Evolutionary conservation across 139 green algal genomes (phyloP), one percentile per base, ranked within the genome.

Genomic region (Tetraselmis chui): DNA sequence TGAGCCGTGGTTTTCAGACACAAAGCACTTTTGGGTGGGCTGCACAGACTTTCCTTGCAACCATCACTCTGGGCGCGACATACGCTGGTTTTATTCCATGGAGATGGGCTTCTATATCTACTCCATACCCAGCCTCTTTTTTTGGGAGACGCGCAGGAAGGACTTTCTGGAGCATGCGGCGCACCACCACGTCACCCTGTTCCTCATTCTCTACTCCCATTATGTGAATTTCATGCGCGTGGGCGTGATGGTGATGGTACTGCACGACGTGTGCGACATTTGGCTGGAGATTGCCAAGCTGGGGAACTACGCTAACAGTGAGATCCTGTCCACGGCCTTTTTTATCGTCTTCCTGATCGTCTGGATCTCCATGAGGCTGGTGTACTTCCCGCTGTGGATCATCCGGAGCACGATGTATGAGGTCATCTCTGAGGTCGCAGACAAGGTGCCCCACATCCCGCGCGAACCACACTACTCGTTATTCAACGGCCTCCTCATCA

Each of bases 231-330:
- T 96, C 76, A 94, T 89, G 1, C 90, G 91, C 29, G 85, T 94
- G 25, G 94, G 94, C n/a, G 84, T 92, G 0, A 91, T 96, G 79
- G 86, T 97, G 30, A 93, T 97, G 82, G 82, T 97, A 74, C 83
- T 94, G 25, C 94, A 98, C 77, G 94, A 98, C 83, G 82, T 93
- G 29, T 96, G 91, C 25, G 94, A 98, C 87, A 93, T 97, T 29
- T 96, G 95, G 82, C 82, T 98, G 79, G 94, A 98, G 83, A 59
- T 81, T 1, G 93, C 93, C n/a, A 97, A 97, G 88, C 91, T 97
- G 76, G 82, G 83, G 1, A 84, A 86, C 27, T 96, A 96, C 76
- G 85, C 87, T 18, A 76, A 91, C 26, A 29, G 82, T 1, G 81
- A 92, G 28, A 1, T 29, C 0, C 11, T 85, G 1, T 85, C 87